Percentiles rank a stretch among this genome's conserved stretches.
These are phyloP conservation scores for Tylopilus subfusipes DNA, from an alignment of 768 basidiomycete species.

Conservation along the genomic window DNA sequence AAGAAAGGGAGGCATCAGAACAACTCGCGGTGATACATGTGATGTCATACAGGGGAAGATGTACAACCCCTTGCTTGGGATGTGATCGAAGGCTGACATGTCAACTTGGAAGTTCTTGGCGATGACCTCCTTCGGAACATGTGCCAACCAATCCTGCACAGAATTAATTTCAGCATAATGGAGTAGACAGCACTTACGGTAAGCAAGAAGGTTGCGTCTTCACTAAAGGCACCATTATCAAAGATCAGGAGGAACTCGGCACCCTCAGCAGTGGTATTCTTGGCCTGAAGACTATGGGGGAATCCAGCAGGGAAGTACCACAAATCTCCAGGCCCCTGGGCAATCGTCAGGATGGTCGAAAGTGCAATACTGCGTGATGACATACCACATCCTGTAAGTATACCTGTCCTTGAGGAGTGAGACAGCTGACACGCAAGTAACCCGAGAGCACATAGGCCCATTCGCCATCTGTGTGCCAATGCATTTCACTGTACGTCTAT, in stretches of 20 bases:
- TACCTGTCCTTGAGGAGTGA: slow-evolving; percentile 50
- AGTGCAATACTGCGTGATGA: slow-evolving; percentile 9
- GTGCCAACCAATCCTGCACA: slow-evolving; percentile 62
- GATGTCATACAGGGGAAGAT: slow-evolving; percentile 45
- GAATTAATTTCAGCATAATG: not conserved
- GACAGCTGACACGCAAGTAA: slow-evolving; percentile 44
- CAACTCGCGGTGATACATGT: not conserved
- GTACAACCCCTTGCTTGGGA: slow-evolving; percentile 53
- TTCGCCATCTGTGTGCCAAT: slow-evolving; percentile 43
- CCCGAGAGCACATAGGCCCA: slow-evolving; percentile 57
- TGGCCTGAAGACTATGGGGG: slow-evolving; percentile 56
- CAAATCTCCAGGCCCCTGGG: slow-evolving; percentile 40
- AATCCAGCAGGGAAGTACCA: slow-evolving; percentile 61
- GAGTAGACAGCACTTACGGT: slow-evolving; percentile 11
- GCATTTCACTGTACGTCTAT: slow-evolving; percentile 34
- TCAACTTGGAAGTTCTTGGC: slow-evolving; percentile 60
- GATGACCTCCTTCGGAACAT: slow-evolving; percentile 54
- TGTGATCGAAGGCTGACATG: slow-evolving; percentile 48
- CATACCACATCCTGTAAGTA: slow-evolving; percentile 54
- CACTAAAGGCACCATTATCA: slow-evolving; percentile 45
- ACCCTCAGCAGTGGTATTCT: slow-evolving; percentile 41
- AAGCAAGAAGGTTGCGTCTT: slow-evolving; percentile 55
- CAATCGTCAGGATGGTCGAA: slow-evolving; percentile 12
- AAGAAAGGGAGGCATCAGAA: not conserved
- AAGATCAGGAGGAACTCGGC: slow-evolving; percentile 52